phyloP scores from a whole-genome alignment of 768 basidiomycete species.

The Xerocomus potaroensis region DNA sequence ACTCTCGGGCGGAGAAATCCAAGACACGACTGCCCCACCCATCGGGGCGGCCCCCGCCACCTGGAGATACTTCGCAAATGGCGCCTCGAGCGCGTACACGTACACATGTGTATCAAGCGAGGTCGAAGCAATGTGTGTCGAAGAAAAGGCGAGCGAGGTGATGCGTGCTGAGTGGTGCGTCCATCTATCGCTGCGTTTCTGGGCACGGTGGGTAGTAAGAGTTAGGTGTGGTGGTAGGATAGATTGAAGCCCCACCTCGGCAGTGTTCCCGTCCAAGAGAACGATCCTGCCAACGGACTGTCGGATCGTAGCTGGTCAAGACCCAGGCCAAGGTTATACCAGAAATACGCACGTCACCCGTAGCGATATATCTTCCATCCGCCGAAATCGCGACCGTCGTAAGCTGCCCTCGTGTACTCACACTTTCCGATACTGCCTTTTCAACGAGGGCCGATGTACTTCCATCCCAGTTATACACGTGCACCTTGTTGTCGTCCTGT shows the following conservation, averaged over 20 bases:
- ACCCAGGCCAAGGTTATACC: neutral
- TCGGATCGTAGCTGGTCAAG: neutral
- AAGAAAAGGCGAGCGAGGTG: slow-evolving; percentile 49
- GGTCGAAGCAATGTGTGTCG: slow-evolving; percentile 73
- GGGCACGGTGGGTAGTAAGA: neutral
- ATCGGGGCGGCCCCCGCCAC: slow-evolving; percentile 86
- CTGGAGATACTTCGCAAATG: slow-evolving; percentile 61
- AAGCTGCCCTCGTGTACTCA: slow-evolving; percentile 53
- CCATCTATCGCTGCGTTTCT: slow-evolving; percentile 78
- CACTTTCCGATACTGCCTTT: slow-evolving; percentile 54
- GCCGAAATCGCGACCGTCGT: slow-evolving; percentile 77
- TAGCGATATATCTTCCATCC: slow-evolving; percentile 68
- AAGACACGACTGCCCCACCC: slow-evolving; percentile 77
- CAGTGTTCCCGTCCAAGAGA: slow-evolving; percentile 66
- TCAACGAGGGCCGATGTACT: slow-evolving; percentile 48
- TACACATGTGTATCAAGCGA: slow-evolving; percentile 94
- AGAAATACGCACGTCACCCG: slow-evolving; percentile 69
- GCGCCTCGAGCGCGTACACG: slow-evolving; percentile 73
- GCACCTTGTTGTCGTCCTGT: slow-evolving; percentile 67
- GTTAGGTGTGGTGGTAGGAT: neutral
- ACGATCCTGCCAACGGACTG: slow-evolving; percentile 81
- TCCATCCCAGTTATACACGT: slow-evolving; percentile 69
- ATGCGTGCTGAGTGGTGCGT: slow-evolving; percentile 81
- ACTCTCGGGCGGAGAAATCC: slow-evolving; percentile 39
- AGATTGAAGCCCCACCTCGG: slow-evolving; percentile 35